These are phyloP conservation scores for Physcia stellaris DNA, from an alignment of 495 filamentous ascomycete species.

Conservation along the genomic window DNA sequence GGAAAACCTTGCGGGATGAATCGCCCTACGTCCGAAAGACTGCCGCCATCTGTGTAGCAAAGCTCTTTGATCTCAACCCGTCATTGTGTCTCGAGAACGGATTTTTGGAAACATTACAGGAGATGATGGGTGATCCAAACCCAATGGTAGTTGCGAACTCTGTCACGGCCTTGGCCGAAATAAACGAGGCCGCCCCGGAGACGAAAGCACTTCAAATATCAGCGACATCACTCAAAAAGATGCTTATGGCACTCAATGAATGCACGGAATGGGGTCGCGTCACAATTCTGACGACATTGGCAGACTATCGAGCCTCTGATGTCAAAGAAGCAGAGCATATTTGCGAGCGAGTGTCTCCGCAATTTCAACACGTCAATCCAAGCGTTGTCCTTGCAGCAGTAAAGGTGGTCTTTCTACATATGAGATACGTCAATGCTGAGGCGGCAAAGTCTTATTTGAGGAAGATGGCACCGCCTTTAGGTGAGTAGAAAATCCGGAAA, in stretches of 20 bases:
- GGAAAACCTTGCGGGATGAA: constrained; percentile 93
- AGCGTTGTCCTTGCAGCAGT: constrained; percentile 94
- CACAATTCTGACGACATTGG: constrained; percentile 79
- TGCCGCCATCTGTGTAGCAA: constrained; percentile 93
- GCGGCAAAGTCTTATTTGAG: constrained; percentile 70
- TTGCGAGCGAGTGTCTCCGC: constrained; percentile 86
- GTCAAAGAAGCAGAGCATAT: constrained; percentile 97
- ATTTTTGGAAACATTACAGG: constrained; percentile 89
- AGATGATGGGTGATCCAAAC: constrained; percentile 93
- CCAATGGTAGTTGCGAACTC: constrained; percentile 98
- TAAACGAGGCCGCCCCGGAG: constrained; percentile 79
- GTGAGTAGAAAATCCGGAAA: constrained; percentile 30
- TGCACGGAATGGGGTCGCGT: constrained; percentile 99
- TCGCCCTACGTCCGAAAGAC: constrained; percentile 98
- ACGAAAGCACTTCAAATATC: constrained; percentile 76
- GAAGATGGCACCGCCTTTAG: constrained; percentile 96
- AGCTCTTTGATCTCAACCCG: constrained; percentile 91
- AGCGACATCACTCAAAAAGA: constrained; percentile 70
- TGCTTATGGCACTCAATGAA: constrained; percentile 93
- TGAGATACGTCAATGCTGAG: constrained; percentile 70
- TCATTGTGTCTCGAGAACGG: constrained; percentile 89
- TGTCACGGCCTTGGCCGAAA: constrained; percentile 86
- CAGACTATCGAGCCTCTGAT: constrained; percentile 74
- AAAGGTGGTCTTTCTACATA: constrained; percentile 95
- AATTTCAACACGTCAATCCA: constrained; percentile 97